Evolutionary conservation across 352 stramenopile species (phyloP).

Genomic region (Globisporangium viniferum): DNA sequence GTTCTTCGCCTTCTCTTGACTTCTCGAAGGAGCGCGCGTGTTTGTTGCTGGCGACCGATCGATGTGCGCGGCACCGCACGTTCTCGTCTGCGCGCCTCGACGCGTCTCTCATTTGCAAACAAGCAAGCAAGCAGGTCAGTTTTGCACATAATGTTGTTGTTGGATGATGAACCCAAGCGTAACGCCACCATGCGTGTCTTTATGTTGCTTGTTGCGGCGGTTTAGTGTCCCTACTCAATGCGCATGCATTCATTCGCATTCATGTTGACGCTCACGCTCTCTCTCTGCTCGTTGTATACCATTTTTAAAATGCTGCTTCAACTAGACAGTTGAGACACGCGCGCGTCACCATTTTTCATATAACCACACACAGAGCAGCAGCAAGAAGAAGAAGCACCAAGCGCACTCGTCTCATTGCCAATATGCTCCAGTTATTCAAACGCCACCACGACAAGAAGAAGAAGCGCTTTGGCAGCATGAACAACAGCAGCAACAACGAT

Average conservation of each 20-base stretch:
- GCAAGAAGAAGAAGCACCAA: background rate
- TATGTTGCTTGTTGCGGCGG: background rate
- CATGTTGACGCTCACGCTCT: background rate
- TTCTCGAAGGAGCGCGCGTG: background rate
- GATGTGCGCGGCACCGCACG: background rate
- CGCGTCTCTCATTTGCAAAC: constrained; percentile 1
- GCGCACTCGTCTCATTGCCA: background rate
- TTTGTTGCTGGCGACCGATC: background rate
- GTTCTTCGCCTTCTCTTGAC: constrained; percentile 1
- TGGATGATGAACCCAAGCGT: background rate
- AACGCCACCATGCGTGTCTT: background rate
- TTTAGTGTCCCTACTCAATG: background rate
- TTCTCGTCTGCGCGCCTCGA: background rate
- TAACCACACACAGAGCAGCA: background rate
- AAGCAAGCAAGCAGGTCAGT: background rate
- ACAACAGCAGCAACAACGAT: background rate
- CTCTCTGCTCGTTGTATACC: background rate
- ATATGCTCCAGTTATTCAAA: constrained; percentile 18
- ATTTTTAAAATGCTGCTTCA: background rate
- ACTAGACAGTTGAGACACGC: constrained; percentile 1
- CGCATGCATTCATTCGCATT: background rate
- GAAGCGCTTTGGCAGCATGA: background rate
- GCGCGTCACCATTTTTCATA: background rate
- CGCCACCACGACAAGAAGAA: constrained; percentile 8
- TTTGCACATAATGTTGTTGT: background rate